A percentile compares a stretch with the other conserved stretches of the same genome.
These are phyloP conservation scores for Sindora glabra DNA, from an alignment of 306 rosid genomes.

Conservation along the genomic window DNA sequence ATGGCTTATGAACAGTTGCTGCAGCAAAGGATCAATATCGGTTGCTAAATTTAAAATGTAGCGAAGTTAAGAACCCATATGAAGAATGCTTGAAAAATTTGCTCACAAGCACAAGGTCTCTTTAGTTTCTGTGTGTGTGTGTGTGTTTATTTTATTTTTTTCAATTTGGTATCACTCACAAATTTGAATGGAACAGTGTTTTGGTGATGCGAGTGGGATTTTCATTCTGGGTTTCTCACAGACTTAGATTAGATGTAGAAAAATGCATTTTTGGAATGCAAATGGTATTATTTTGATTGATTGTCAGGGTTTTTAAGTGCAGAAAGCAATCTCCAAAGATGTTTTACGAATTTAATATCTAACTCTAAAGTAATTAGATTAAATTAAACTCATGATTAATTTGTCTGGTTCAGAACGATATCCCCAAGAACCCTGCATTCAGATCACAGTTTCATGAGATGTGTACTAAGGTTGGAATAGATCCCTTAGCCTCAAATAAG, in stretches of 20 bases:
- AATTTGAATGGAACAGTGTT: too few species aligned
- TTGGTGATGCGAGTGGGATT: too few species aligned
- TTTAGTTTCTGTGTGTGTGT: too few species aligned
- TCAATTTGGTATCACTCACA: too few species aligned
- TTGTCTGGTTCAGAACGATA: constrained; percentile 61
- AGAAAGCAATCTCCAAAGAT: not conserved
- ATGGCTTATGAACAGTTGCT: constrained; percentile 77
- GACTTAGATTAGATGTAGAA: not conserved
- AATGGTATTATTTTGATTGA: too few species aligned
- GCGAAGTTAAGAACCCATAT: constrained; percentile 88
- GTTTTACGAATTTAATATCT: too few species aligned
- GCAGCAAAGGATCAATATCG: constrained; percentile 91
- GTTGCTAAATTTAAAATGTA: constrained; percentile 74
- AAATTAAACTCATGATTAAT: too few species aligned
- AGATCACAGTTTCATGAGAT: constrained; percentile 96
- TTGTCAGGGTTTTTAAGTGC: too few species aligned
- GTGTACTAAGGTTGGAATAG: constrained; percentile 96
- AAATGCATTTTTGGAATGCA: too few species aligned
- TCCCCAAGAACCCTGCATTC: constrained; percentile 93
- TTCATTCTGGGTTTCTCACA: constrained; percentile 8
- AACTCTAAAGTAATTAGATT: too few species aligned
- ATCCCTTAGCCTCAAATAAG: constrained; percentile 92
- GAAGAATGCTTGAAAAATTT: constrained; percentile 88
- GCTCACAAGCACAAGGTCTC: constrained; percentile 98
- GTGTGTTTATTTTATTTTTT: too few species aligned